A percentile compares a stretch with the other conserved stretches of the same genome.
These are phyloP conservation scores for Primulina huaijiensis DNA, from an alignment of 257 asterid species.

Conservation along the genomic window DNA sequence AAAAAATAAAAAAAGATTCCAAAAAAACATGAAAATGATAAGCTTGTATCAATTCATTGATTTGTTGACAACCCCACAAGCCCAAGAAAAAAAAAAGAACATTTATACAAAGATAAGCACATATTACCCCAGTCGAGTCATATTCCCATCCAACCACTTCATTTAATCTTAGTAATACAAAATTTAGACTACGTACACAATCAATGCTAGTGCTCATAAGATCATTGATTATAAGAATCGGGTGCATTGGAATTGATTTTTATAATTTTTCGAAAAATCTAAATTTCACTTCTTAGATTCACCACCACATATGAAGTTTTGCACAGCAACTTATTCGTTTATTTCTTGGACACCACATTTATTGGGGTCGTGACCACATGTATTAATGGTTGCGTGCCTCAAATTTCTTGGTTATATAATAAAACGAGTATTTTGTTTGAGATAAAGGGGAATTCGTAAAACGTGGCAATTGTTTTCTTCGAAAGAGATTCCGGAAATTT, in stretches of 20 bases:
- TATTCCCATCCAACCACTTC: background rate
- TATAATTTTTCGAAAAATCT: too few species aligned
- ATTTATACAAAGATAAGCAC: background rate
- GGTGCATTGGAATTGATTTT: background rate
- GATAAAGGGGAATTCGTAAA: background rate
- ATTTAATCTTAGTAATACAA: background rate
- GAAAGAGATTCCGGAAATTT: background rate
- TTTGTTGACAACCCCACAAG: too few species aligned
- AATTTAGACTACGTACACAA: background rate
- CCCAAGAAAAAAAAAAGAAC: too few species aligned
- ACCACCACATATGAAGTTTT: background rate
- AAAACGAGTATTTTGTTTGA: background rate
- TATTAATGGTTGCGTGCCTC: background rate
- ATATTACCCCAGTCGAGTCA: background rate
- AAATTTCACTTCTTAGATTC: too few species aligned
- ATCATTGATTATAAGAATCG: background rate
- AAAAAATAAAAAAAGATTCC: too few species aligned
- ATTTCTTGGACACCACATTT: background rate
- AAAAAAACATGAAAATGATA: too few species aligned
- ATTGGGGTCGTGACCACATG: background rate
- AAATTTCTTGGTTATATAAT: background rate
- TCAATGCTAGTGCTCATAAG: too few species aligned
- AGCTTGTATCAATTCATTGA: too few species aligned
- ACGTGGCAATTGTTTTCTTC: background rate
- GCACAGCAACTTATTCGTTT: background rate